A percentile compares a stretch with the other conserved stretches of the same genome.
phyloP scores from a whole-genome alignment of 345 rosid genomes.

The Acer yangbiense region DNA sequence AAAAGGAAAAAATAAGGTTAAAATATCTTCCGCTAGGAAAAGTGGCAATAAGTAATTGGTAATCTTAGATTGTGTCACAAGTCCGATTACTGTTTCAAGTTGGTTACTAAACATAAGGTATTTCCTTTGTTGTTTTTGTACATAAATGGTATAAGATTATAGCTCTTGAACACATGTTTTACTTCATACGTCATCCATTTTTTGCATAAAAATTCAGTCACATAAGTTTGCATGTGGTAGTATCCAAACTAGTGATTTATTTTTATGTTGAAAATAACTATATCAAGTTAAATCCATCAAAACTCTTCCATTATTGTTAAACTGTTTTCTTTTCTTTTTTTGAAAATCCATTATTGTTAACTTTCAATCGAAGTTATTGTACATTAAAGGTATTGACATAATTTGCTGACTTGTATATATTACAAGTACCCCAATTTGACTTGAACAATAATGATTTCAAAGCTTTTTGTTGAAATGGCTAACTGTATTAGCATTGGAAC shows the following conservation, averaged over 20 bases:
- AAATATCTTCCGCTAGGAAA: no score
- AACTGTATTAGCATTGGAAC: neutral
- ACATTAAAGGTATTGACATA: neutral
- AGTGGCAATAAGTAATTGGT: no score
- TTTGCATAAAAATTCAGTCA: neutral
- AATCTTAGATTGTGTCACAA: no score
- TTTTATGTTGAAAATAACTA: neutral
- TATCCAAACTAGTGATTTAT: constrained; percentile 4
- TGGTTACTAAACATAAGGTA: no score
- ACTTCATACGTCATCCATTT: neutral
- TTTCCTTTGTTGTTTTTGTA: no score
- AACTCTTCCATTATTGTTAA: neutral
- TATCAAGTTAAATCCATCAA: neutral
- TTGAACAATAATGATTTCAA: neutral
- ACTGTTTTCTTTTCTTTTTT: neutral
- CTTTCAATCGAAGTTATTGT: neutral
- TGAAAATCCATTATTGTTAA: neutral
- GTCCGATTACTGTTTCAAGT: no score
- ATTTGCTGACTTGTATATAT: neutral
- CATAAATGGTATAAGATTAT: no score
- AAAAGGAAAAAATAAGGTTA: no score
- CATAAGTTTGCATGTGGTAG: neutral
- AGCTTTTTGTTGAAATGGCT: neutral
- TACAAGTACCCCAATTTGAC: neutral
- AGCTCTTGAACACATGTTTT: neutral